phyloP scores from a whole-genome alignment of 208 protist genomes.

The Lotmaria passim region DNA sequence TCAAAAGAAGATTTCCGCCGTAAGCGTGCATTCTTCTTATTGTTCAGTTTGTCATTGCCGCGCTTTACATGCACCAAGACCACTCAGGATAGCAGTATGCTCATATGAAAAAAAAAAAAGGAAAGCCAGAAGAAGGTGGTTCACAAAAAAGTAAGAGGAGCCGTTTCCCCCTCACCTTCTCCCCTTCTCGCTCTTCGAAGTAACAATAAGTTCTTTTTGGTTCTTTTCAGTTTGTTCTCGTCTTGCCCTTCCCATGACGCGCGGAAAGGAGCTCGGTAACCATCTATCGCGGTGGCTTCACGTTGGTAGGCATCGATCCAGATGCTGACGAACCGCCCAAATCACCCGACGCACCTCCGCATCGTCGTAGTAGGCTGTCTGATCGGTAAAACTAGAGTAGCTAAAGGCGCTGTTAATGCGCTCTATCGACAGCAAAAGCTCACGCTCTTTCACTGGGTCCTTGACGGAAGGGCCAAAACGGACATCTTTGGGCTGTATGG shows the following conservation, averaged over 20 bases:
- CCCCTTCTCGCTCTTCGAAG: too few relatives aligned
- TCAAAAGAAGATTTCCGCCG: too few relatives aligned
- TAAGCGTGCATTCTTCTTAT: too few relatives aligned
- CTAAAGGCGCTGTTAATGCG: slow-evolving; percentile 27
- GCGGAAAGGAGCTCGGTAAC: neutral
- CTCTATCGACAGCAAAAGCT: slow-evolving; percentile 26
- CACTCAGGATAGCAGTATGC: too few relatives aligned
- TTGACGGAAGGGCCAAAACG: slow-evolving; percentile 28
- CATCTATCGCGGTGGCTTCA: neutral
- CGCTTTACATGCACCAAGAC: too few relatives aligned
- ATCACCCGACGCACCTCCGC: slow-evolving; percentile 23
- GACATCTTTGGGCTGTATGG: slow-evolving; percentile 37
- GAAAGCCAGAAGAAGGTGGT: too few relatives aligned
- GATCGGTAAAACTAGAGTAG: slow-evolving; percentile 36
- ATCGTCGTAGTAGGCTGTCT: slow-evolving; percentile 40
- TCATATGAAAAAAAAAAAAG: slow-evolving; percentile 29
- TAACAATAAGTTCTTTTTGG: too few relatives aligned
- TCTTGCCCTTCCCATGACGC: neutral
- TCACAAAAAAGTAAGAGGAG: too few relatives aligned
- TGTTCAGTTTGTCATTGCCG: too few relatives aligned
- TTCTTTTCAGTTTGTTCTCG: neutral
- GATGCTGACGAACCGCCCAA: slow-evolving; percentile 14
- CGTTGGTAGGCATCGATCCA: slow-evolving; percentile 29
- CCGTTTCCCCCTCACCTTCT: too few relatives aligned
- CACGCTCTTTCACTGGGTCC: slow-evolving; percentile 30